Evolutionary conservation across 164 flowering plant species (phyloP).

Genomic region (Berberis thunbergii): DNA sequence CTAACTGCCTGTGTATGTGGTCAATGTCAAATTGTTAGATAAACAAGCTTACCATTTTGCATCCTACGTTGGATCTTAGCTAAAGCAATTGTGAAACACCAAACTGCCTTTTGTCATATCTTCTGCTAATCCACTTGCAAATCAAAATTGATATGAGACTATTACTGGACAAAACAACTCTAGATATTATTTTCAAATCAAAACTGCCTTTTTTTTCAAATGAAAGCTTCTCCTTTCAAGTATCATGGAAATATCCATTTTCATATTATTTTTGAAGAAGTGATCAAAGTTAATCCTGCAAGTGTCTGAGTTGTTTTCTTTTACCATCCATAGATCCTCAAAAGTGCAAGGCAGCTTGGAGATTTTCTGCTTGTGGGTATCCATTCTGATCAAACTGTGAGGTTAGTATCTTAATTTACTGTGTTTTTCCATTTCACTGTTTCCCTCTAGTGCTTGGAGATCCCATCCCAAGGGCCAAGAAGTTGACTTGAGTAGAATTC

Average conservation of each 20-base stretch:
- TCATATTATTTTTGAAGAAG: not conserved
- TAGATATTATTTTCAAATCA: too few species aligned
- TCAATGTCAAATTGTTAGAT: too few species aligned
- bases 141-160: too few species aligned
- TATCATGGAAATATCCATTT: not conserved
- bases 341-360: constrained; percentile 83
- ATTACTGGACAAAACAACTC: too few species aligned
- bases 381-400: constrained; percentile 86
- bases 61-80: too few species aligned
- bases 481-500: not conserved
- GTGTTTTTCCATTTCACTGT: not conserved
- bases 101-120: too few species aligned
- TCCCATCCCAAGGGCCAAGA: not conserved
- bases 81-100: too few species aligned
- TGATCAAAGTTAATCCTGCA: not conserved
- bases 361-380: constrained; percentile 97
- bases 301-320: not conserved
- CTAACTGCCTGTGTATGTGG: too few species aligned
- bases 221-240: too few species aligned
- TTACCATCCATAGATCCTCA: constrained; percentile 45
- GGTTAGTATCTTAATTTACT: constrained; percentile 26
- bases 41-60: too few species aligned
- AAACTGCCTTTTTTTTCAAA: too few species aligned
- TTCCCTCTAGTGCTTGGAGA: not conserved
- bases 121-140: too few species aligned